These are phyloP conservation scores for Lasiodiplodia sp. DNA, from an alignment of 2,329 filamentous ascomycete species.

Conservation along the genomic window DNA sequence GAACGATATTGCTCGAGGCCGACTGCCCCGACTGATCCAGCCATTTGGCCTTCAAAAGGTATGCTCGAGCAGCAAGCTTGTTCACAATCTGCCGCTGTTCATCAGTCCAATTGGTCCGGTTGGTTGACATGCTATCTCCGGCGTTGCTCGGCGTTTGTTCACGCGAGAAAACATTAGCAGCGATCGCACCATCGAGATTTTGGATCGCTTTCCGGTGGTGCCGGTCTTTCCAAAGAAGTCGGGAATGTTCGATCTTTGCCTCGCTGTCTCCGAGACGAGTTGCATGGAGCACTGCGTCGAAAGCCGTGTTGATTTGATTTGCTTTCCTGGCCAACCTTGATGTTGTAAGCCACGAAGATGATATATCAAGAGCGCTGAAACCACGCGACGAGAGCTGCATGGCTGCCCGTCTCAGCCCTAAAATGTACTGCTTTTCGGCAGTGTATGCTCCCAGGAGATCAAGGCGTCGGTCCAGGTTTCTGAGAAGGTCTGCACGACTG, in stretches of 20 bases:
- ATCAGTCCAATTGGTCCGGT: constrained; percentile 1
- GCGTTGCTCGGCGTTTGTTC: constrained; percentile 34
- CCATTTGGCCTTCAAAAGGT: constrained; percentile 94
- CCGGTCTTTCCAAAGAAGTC: constrained; percentile 90
- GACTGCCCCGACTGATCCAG: constrained; percentile 94
- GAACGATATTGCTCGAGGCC: constrained; percentile 78
- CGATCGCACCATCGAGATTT: constrained; percentile 84
- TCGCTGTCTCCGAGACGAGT: constrained; percentile 83
- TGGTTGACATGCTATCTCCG: constrained; percentile 23
- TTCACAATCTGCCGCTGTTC: constrained; percentile 57
- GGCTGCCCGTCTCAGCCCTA: constrained; percentile 83
- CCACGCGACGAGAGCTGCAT: constrained; percentile 80
- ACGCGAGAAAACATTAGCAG: constrained; percentile 73
- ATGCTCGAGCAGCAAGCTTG: constrained; percentile 75
- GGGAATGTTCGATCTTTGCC: constrained; percentile 92
- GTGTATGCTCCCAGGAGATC: constrained; percentile 88
- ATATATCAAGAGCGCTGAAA: constrained; percentile 77
- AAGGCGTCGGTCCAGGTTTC: constrained; percentile 76
- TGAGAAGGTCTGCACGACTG: constrained; percentile 52
- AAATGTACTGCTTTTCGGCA: constrained; percentile 90
- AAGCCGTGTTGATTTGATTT: constrained; percentile 83
- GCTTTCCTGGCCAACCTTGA: constrained; percentile 87
- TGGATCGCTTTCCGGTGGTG: constrained; percentile 96
- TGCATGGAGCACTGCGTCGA: constrained; percentile 91
- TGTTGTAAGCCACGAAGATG: constrained; percentile 83